A percentile compares a stretch with the other conserved stretches of the same genome.
Conservation (phyloP, 192 early-diverging fungal species). For the Podila epicladia region DNA sequence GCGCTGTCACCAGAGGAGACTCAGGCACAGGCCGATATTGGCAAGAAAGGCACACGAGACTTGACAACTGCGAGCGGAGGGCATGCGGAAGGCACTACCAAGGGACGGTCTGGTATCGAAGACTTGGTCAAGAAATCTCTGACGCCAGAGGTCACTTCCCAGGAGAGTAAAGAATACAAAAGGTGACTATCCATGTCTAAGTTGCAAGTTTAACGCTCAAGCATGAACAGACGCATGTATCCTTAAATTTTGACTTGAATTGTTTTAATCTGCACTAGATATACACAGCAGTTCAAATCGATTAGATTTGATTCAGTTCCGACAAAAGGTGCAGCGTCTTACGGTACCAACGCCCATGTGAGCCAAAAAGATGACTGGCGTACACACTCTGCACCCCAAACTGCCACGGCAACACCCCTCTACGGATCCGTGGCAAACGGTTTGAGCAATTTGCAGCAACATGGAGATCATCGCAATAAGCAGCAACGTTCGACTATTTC, state of each 20-base stretch:
- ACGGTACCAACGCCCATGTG: slow-evolving; percentile 11
- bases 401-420: slow-evolving; percentile 4
- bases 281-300: slow-evolving; percentile 49
- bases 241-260: not conserved
- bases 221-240: not conserved
- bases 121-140: slow-evolving; percentile 26
- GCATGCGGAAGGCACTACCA: slow-evolving; percentile 7
- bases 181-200: not conserved
- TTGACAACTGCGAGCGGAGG: not conserved
- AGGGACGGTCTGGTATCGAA: slow-evolving; percentile 28
- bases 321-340: slow-evolving; percentile 14
- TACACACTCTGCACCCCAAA: not conserved
- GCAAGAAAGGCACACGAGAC: not conserved
- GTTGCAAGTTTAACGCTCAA: not conserved
- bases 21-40: not conserved
- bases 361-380: slow-evolving; percentile 16
- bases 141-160: slow-evolving; percentile 11
- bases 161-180: slow-evolving; percentile 40
- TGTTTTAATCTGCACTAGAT: slow-evolving; percentile 4
- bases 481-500: not conserved
- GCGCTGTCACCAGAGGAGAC: not conserved
- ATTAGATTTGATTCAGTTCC: slow-evolving; percentile 46
- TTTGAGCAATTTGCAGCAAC: slow-evolving; percentile 3
- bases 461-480: not conserved
- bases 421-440: slow-evolving; percentile 6